Evolutionary conservation across 2,329 filamentous ascomycete genomes (phyloP), one percentile per base, ranked within the genome.

Genomic region (Aspergillus alliaceus): DNA sequence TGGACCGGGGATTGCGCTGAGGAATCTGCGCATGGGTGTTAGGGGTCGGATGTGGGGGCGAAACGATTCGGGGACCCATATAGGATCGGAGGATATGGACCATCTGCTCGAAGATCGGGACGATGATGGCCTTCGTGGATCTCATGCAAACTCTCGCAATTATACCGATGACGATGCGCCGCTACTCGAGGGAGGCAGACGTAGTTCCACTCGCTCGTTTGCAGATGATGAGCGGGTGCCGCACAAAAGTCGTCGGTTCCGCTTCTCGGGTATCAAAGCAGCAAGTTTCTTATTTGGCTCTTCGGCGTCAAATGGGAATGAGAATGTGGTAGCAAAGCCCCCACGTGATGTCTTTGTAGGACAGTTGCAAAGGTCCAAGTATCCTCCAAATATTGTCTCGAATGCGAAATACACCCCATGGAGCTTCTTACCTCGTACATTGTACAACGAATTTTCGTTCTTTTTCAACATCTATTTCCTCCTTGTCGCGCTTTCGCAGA

Each of bases 391-490:
- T 74, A 84, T 91, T 56, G 85, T 99, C 49, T 98, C 93, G 34
- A 98, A 99, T 72, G 93, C 95, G 54, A 99, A 98, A 81, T 99
- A 99, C 75, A 98, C 93, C 29, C 87, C 93, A 1, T 89, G 93
- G 80, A 96, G 90, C 52, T 99, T 99, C 75, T 83, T 99, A 14
- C 96, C 96, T 2, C 83, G 93, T 52, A 99, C 95, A 0, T 81
- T 99, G 22, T 99, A 97, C 77, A 98, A 98, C 77, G 95, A 99
- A 72, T 99, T 99, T 73, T 97, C 93, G 58, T 99, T 98, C 80
- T 99, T 99, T 78, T 96, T 99, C 82, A 99, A 99, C 82, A 91
- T 98, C 81, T 99, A 99, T 74, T 99, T 99, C 74, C 81, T 99
- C 55, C 86, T 98, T 25, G 95, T 99, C 50, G 96, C 95, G 6